These are phyloP conservation scores for Sphenostylis stenocarpa DNA, from an alignment of 306 rosid species.

Conservation along the genomic window DNA sequence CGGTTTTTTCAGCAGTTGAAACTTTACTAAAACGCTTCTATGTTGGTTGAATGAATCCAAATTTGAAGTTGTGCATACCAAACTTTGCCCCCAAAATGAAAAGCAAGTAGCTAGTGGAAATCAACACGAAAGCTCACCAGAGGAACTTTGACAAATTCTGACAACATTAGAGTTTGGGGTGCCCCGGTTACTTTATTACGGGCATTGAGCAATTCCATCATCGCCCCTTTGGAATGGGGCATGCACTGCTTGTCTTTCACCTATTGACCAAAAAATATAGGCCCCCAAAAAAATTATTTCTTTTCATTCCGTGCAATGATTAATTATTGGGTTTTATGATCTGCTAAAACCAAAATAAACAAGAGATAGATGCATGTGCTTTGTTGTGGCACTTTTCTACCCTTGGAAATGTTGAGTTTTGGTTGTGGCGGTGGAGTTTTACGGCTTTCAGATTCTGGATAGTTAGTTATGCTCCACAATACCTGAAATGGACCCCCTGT, in stretches of 20 bases:
- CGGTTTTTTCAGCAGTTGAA: not conserved
- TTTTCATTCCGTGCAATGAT: conserved; percentile 77
- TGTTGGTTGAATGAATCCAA: not conserved
- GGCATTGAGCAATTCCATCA: conserved; percentile 10
- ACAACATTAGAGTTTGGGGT: conserved; percentile 16
- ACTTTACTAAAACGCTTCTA: not conserved
- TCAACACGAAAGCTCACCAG: not conserved
- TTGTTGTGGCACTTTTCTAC: conserved; percentile 48
- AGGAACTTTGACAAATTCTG: conserved; percentile 27
- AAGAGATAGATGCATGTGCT: conserved; percentile 59
- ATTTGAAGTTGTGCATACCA: not conserved
- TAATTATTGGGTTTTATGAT: conserved; percentile 41
- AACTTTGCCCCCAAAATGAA: not conserved
- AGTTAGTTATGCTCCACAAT: conserved; percentile 45
- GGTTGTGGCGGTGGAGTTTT: conserved; percentile 41
- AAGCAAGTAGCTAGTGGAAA: conserved; percentile 1
- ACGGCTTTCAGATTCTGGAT: conserved; percentile 38
- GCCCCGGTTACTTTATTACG: conserved; percentile 19
- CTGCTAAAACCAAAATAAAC: conserved; percentile 43
- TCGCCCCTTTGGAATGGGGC: conserved; percentile 27
- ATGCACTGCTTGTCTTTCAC: conserved; percentile 46
- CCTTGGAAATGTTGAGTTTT: conserved; percentile 40
- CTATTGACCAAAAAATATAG: conserved; percentile 36
- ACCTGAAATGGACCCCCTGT: conserved; percentile 36
- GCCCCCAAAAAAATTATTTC: conserved; percentile 47